Conservation (phyloP, 75 land plant species). For the Pinus albicaulis region DNA sequence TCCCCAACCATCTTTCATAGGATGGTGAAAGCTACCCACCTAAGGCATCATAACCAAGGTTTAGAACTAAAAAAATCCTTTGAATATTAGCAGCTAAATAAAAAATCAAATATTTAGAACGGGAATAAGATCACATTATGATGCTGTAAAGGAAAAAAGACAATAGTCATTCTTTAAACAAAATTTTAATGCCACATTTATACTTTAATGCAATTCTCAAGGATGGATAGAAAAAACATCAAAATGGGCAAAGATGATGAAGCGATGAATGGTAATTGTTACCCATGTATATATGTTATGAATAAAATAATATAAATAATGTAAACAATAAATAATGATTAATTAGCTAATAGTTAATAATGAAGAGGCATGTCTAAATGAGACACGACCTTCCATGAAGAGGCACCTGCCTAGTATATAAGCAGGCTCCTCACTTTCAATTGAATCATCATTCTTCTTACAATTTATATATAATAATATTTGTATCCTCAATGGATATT, state of each 20-base stretch:
- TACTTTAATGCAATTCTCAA: not conserved
- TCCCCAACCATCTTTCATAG: slow-evolving; percentile 99
- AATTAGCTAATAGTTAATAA: too few relatives aligned
- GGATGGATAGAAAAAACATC: not conserved
- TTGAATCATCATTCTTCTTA: too few relatives aligned
- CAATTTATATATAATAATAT: too few relatives aligned
- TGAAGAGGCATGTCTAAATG: too few relatives aligned
- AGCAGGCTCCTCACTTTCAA: too few relatives aligned
- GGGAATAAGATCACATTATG: not conserved
- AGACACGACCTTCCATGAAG: too few relatives aligned
- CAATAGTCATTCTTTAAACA: not conserved
- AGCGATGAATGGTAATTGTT: too few relatives aligned
- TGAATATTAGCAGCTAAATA: not conserved
- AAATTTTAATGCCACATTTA: not conserved
- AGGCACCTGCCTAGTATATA: too few relatives aligned
- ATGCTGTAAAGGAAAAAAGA: not conserved
- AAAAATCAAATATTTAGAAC: not conserved
- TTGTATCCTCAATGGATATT: too few relatives aligned
- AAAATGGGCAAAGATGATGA: not conserved
- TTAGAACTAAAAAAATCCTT: not conserved
- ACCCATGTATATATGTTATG: too few relatives aligned
- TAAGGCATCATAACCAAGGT: slow-evolving; percentile 13
- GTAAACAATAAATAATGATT: too few relatives aligned
- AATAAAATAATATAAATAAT: too few relatives aligned
- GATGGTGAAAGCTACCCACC: slow-evolving; percentile 63